Conservation (phyloP, 1,284 basidiomycete species). For the Cystobasidium pallidum region DNA sequence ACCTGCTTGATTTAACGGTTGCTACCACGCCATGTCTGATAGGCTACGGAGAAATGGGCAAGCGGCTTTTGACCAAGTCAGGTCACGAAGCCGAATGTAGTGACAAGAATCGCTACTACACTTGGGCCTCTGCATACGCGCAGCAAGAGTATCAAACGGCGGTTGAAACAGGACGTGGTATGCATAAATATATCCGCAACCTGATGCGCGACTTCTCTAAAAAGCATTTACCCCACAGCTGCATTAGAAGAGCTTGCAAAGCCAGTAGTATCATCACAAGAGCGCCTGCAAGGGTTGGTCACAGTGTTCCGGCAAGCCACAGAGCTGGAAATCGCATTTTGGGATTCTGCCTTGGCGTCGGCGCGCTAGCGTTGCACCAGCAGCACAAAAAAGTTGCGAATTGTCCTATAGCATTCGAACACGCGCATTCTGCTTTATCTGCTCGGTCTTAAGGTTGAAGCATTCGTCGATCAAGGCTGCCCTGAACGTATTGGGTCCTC, state of each 20-base stretch:
- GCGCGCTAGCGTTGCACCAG: not conserved
- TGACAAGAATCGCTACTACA: conserved; percentile 12
- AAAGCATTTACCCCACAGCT: conserved; percentile 58
- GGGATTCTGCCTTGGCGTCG: conserved; percentile 62
- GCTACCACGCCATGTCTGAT: conserved; percentile 83
- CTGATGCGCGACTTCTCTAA: not conserved
- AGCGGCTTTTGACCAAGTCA: conserved; percentile 8
- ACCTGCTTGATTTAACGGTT: conserved; percentile 72
- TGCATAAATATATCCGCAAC: not conserved
- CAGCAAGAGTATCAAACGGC: conserved; percentile 22
- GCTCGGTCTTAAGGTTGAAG: conserved; percentile 6
- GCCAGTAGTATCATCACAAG: conserved; percentile 66
- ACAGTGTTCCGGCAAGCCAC: conserved; percentile 61
- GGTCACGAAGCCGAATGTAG: conserved; percentile 18
- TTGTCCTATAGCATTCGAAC: not conserved
- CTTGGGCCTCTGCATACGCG: conserved; percentile 21
- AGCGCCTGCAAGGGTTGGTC: conserved; percentile 62
- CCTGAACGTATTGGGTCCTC: conserved; percentile 84
- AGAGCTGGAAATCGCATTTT: conserved; percentile 80
- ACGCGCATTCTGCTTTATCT: conserved; percentile 14
- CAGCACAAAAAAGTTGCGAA: no score
- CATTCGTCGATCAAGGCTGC: conserved; percentile 76
- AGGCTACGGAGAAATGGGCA: conserved; percentile 91
- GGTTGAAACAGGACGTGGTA: conserved; percentile 8
- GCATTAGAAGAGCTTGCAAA: conserved; percentile 67